Base-by-base conservation (phyloP, 495 filamentous ascomycete species). In the Penicilliopsis zonata region DNA sequence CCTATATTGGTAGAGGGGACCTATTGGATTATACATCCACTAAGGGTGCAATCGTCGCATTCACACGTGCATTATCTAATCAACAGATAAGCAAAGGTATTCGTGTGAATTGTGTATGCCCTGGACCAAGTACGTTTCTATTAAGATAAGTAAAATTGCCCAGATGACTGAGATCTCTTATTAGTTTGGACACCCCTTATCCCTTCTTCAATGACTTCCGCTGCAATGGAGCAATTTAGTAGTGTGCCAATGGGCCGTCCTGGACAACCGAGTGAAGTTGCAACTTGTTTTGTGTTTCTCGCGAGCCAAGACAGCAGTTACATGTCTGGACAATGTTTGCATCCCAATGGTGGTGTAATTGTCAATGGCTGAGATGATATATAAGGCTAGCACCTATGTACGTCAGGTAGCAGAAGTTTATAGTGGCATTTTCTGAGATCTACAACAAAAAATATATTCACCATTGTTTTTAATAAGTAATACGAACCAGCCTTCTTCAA, bases 1-100 rank as follows among this genome's bases (percentile, higher is more conserved):
- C 76, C 18, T 93, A 88, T 61, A 72, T 84, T 38, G 82, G 82
- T 19, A 78, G 81, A 9, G 77, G 76, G 1, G 82, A 90, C 46
- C 70, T 92, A 1, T 69, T 92, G 17, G 85, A 94, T 57, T 90
- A 93, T 58, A 86, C 82, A 2, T 71, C 79, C 6, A 81, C 75
- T 24, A 92, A 92, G 49, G 84, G 84, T 31, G 82, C 83, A 34
- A 82, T 90, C 38, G 60, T 92, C 3, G 69, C 82, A 10, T 88
- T 92, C 59, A 87, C 82, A 0, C 76, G 82, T 9, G 82, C 68
- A 9, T 61, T 93, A 9, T 78, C 76, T 23, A 90, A 86, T 50
- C 80, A 88, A 49, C 72, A 78, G 42, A 46, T 82, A 6, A 43
- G 49, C 32, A 73, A 77, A 28, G 85, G 82, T 4, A 86, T 90